Evolutionary conservation across 2,329 filamentous ascomycete genomes (phyloP), one percentile per base, ranked within the genome.

Genomic region (Zymoseptoria pseudotritici): DNA sequence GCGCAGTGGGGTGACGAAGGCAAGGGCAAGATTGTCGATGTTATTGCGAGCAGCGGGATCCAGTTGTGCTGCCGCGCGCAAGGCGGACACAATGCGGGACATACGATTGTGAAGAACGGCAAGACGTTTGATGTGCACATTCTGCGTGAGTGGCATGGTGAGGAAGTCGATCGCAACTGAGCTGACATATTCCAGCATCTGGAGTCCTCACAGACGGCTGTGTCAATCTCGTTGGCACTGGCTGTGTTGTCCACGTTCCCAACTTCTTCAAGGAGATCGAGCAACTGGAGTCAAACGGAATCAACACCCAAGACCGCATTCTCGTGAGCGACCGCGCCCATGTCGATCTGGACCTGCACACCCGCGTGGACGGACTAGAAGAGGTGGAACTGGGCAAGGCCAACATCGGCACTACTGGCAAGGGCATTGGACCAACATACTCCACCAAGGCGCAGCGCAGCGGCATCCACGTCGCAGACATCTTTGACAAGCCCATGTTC

Each of bases 171-270:
- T 11, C 19, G 21, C 22, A 9, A 17, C 13, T 50, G 5, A 29
- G 50, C 61, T 67, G 54, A 63, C 59, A 21, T 56, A 36, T 56
- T 57, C n/a, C 65, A 69, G 83, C 86, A 22, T 88, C 84, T 58
- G 89, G 89, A 61, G 81, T 92, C 62, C 80, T 92, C 65, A 89
- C 88, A 71, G 86, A 87, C 6, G 77, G 78, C 51, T 89, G 83
- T 72, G 80, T 84, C 68, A 92, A 91, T 76, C 78, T 92, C 59
- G 87, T 92, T 71, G 89, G 79, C 46, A 72, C 70, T 67, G 77
- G 88, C 61, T 87, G 86, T 54, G 87, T 89, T 61, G 85, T 90
- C 65, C 83, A 90, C 73, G 80, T 88, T 58, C 83, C 84, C 20
- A 78, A 79, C 57, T 87, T 88, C 77, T 87, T 88, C 79, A 80